Evolutionary conservation across 768 basidiomycete species (phyloP).

Genomic region (Leccinum truebloodii): DNA sequence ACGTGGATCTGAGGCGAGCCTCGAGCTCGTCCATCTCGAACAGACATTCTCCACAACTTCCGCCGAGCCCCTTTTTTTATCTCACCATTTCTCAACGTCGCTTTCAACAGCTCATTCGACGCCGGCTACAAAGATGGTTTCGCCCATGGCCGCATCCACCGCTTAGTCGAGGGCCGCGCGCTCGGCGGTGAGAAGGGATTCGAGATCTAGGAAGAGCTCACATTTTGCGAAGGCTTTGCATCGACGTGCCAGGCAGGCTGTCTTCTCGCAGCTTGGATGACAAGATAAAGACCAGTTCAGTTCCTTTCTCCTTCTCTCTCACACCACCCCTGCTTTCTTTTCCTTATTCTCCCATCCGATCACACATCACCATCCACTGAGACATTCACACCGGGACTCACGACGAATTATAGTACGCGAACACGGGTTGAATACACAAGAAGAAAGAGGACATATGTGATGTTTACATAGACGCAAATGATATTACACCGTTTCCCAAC

Average conservation of each 20-base stretch:
- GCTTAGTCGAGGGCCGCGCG: constrained; percentile 86
- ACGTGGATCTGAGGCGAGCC: too few relatives aligned
- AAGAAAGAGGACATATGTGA: not conserved
- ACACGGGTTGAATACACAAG: not conserved
- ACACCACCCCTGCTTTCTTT: too few relatives aligned
- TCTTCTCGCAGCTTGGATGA: constrained; percentile 25
- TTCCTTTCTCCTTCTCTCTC: not conserved
- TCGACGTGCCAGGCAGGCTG: constrained; percentile 25
- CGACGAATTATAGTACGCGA: not conserved
- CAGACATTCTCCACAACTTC: constrained; percentile 39
- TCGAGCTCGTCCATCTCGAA: constrained; percentile 47
- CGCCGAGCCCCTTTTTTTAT: not conserved
- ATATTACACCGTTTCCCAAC: not conserved
- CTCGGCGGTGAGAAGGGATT: constrained; percentile 89
- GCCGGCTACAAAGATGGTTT: constrained; percentile 69
- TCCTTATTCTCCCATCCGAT: not conserved
- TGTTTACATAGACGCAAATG: not conserved
- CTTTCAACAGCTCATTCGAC: constrained; percentile 56
- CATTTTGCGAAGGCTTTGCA: constrained; percentile 89
- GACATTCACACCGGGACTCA: too few relatives aligned
- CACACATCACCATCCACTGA: not conserved
- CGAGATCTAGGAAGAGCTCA: constrained; percentile 97
- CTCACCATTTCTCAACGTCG: not conserved
- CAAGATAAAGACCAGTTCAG: constrained; percentile 4
- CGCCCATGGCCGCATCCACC: constrained; percentile 58